Evolutionary conservation across 805 yeast genomes (phyloP), one percentile per base, ranked within the genome.

Genomic region (Scheffersomyces lignosus): DNA sequence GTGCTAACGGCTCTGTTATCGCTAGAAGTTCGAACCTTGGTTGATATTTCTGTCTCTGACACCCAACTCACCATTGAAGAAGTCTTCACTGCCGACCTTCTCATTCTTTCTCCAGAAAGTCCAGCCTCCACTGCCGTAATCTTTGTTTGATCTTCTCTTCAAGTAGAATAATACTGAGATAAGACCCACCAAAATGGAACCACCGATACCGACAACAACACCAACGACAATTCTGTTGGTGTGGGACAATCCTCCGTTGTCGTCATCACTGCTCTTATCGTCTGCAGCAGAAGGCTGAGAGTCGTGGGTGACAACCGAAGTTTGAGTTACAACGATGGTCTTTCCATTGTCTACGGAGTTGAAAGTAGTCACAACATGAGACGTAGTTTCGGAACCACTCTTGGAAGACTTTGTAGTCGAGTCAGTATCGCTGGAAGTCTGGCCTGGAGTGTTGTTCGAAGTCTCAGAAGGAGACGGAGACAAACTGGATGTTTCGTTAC

Each of bases 91-190:
- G 22, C 58, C 56, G 15, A 61, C 66, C 54, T 70, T 67, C 46
- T 66, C 73, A 37, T 63, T 60, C 56, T 66, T 68, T 51, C 73
- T 61, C 75, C 75, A 70, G 60, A 70, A 70, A 3, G 75, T 70
- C 75, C 75, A 70, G 16, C 71, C 66, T 5, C 66, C 58, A 29
- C 49, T 51, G 22, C 58, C 61, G 42, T 45, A 41, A 17, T 47
- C 58, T 34, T 51, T 55, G 40, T 52, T 56, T 17, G 58, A 48
- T 51, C 66, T 65, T 44, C 51, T 60, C 52, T 58, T 66, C 37
- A 66, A 48, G 45, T 56, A 51, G 52, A 59, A 67, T 27, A 67
- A 51, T 14, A 64, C 48, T 0, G 55, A 67, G 2, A 59, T 41
- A 18, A 69, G 48, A 5, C 64, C 73, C 9, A 68, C 18, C 34